phyloP scores from a whole-genome alignment of 306 rosid genomes.

The Vigna unguiculata region DNA sequence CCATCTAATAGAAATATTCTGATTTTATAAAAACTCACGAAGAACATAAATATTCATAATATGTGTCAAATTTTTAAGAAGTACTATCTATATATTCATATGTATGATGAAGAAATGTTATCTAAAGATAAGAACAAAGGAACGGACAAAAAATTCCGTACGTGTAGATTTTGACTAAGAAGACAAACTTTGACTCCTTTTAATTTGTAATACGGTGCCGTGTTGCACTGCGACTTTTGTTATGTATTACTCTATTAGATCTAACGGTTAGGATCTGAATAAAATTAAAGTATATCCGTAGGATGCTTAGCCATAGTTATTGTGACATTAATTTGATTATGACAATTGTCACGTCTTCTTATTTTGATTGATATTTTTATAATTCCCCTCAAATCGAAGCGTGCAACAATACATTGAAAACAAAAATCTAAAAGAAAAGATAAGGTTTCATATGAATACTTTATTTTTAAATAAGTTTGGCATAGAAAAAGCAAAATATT shows the following conservation, averaged over 20 bases:
- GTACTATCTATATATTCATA: too few relatives aligned
- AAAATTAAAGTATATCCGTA: not conserved
- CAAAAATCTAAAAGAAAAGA: conserved; percentile 10
- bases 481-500: not conserved
- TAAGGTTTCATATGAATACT: not conserved
- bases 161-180: not conserved
- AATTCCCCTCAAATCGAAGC: not conserved
- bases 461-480: not conserved
- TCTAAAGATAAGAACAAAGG: not conserved
- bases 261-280: conserved; percentile 20
- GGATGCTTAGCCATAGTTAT: not conserved
- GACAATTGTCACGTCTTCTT: not conserved
- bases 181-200: conserved; percentile 17
- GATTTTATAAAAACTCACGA: too few relatives aligned
- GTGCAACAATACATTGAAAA: conserved; percentile 6
- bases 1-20: too few relatives aligned
- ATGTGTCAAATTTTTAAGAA: too few relatives aligned
- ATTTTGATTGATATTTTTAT: conserved; percentile 28
- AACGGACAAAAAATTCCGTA: conserved; percentile 41
- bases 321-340: not conserved
- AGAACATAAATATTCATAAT: too few relatives aligned
- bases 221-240: conserved; percentile 19
- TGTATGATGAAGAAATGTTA: too few relatives aligned
- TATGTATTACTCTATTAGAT: not conserved
- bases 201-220: not conserved